Evolutionary conservation across 352 stramenopile species (phyloP).

Genomic region (Phytophthora lateralis): DNA sequence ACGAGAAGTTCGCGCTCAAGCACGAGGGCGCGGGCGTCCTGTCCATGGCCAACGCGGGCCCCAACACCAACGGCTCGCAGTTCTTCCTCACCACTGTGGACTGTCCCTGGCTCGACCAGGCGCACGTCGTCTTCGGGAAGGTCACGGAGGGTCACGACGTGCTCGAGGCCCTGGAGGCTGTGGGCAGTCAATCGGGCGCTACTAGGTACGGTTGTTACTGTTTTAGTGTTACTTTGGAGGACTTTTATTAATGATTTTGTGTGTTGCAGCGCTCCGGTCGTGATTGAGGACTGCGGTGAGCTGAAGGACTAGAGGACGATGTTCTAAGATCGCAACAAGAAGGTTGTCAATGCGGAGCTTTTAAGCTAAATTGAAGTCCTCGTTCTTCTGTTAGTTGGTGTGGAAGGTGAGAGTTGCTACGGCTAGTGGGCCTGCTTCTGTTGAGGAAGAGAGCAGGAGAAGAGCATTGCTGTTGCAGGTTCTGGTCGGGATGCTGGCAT

Average conservation of each 20-base stretch:
- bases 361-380: slow-evolving; percentile 10
- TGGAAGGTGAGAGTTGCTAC: slow-evolving; percentile 17
- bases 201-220: slow-evolving; percentile 33
- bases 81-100: slow-evolving; percentile 97
- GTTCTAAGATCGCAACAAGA: neutral
- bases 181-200: slow-evolving; percentile 93
- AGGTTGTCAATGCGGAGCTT: neutral
- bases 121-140: slow-evolving; percentile 93
- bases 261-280: slow-evolving; percentile 50
- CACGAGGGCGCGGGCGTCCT: slow-evolving; percentile 92
- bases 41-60: slow-evolving; percentile 97
- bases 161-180: slow-evolving; percentile 95
- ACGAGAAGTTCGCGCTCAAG: slow-evolving; percentile 96
- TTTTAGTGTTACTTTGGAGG: neutral
- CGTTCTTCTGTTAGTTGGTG: slow-evolving; percentile 1
- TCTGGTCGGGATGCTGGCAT: neutral
- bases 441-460: slow-evolving; percentile 15
- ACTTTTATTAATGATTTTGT: neutral
- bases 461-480: neutral
- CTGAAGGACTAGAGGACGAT: slow-evolving; percentile 53
- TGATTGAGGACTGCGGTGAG: slow-evolving; percentile 98
- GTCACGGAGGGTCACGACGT: slow-evolving; percentile 95
- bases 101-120: slow-evolving; percentile 89
- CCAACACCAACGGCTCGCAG: slow-evolving; percentile 97
- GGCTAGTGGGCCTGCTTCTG: slow-evolving; percentile 17